Evolutionary conservation across 192 early-diverging fungal genomes (phyloP).

Genomic region (Coemansia sp.): DNA sequence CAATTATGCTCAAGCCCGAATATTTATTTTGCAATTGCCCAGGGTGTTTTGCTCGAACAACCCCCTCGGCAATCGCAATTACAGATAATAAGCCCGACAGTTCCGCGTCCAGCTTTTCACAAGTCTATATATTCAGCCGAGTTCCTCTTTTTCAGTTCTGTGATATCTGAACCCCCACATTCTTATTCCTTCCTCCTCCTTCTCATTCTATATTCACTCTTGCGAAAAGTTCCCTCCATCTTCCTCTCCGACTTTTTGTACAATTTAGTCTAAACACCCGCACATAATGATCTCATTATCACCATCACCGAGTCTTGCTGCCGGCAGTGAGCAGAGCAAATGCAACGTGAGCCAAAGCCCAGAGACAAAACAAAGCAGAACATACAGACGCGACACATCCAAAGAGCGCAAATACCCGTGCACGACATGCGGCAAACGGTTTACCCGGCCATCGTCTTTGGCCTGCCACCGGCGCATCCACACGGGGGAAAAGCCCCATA

Average conservation of each 20-base stretch:
- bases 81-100: slow-evolving; percentile 18
- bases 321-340: slow-evolving; percentile 3
- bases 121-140: slow-evolving; percentile 16
- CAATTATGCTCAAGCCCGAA: slow-evolving; percentile 1
- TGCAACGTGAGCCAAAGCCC: not conserved
- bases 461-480: slow-evolving; percentile 53
- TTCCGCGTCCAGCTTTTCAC: not conserved
- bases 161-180: not conserved
- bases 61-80: slow-evolving; percentile 11
- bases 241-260: not conserved
- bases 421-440: slow-evolving; percentile 39
- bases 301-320: slow-evolving; percentile 7
- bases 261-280: not conserved
- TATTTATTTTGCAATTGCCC: not conserved
- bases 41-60: not conserved
- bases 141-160: not conserved
- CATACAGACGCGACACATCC: slow-evolving; percentile 15
- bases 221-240: not conserved
- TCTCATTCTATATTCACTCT: not conserved
- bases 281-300: not conserved
- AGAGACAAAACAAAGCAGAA: not conserved
- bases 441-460: slow-evolving; percentile 44
- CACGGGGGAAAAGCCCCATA: slow-evolving; percentile 52
- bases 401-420: slow-evolving; percentile 52
- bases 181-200: not conserved